Conservation (phyloP, 139 green algal genomes). For the Haematococcus sp. region DNA sequence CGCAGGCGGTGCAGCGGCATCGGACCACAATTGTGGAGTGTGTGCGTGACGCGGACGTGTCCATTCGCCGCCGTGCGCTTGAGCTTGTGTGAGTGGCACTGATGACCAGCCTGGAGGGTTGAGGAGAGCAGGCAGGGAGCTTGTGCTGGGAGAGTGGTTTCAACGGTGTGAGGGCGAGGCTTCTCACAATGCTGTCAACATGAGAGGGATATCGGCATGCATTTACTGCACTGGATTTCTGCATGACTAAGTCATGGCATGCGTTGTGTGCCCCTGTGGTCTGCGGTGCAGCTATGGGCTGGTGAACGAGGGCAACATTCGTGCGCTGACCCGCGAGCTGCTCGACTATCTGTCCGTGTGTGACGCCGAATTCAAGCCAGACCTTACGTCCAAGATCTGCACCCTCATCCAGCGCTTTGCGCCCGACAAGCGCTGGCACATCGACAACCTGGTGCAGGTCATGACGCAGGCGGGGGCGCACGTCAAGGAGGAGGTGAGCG, state of each 20-base stretch:
- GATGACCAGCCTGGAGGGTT: background rate
- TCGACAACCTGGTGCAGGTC: conserved; percentile 84
- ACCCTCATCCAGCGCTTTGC: conserved; percentile 84
- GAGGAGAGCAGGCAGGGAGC: too few species aligned
- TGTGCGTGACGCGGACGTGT: conserved; percentile 87
- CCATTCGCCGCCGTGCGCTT: conserved; percentile 81
- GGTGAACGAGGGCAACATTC: conserved; percentile 56
- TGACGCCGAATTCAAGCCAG: conserved; percentile 94
- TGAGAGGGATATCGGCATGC: too few species aligned
- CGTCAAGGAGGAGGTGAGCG: conserved; percentile 80
- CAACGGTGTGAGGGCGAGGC: too few species aligned
- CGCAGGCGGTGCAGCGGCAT: conserved; percentile 93
- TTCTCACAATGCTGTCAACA: too few species aligned
- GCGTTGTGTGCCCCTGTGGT: too few species aligned
- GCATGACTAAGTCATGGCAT: too few species aligned
- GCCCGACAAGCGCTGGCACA: conserved; percentile 88
- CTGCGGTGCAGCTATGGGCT: conserved; percentile 25
- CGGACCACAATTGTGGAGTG: conserved; percentile 94
- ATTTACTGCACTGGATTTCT: too few species aligned
- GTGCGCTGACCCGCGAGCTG: conserved; percentile 77
- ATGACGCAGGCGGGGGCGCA: conserved; percentile 71
- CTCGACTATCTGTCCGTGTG: conserved; percentile 91
- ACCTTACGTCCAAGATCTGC: conserved; percentile 91
- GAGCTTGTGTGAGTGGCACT: conserved; percentile 88
- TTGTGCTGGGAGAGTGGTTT: too few species aligned